Base-by-base conservation (phyloP, 345 rosid species). In the Chamaenerion angustifolium region DNA sequence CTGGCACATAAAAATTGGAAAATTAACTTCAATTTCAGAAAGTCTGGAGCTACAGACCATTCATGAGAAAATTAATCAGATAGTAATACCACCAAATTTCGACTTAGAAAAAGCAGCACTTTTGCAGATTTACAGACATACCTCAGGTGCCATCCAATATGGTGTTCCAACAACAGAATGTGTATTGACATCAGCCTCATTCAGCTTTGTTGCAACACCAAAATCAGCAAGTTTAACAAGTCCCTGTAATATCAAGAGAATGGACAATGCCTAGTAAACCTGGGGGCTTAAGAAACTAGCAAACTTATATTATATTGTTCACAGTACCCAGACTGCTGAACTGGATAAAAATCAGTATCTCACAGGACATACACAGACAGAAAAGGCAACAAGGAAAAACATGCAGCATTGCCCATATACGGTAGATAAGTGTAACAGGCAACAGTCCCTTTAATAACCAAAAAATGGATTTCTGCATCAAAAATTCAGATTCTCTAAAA, bases 81-180 rank as follows among this genome's bases (percentile, higher is more conserved):
- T 2, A 23, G 27, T 23, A 23, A 23, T 31, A 31, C 8, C 37
- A 31, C 37, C 37, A 31, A 3, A 31, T 7, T 31, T 1, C 8
- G 6, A 31, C 10, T 31, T 31, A 31, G 37, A 7, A 31, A 31
- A 31, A 31, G 8, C 37, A 31, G 8, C 37, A 31, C 37, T 31
- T 31, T 7, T 31, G 37, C 37, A 31, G 37, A 31, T 31, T 7
- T 31, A 43, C 10, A 45, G 11, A 56, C 35, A 48, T 71, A 93
- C 99, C 95, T 93, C 96, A 15, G 99, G 99, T 55, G 99, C 99
- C 99, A 93, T 93, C 99, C 99, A 93, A 47, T 88, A 93, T 52
- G 99, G 98, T 40, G 94, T 82, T 68, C 96, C 99, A 67, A 81
- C 96, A 60, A 93, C 96, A 18, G 96, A 88, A 68, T 80, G 95